Percentiles rank a stretch among this genome's conserved stretches.
phyloP scores from a whole-genome alignment of 1,284 basidiomycete species.

The Ustilago nuda region DNA sequence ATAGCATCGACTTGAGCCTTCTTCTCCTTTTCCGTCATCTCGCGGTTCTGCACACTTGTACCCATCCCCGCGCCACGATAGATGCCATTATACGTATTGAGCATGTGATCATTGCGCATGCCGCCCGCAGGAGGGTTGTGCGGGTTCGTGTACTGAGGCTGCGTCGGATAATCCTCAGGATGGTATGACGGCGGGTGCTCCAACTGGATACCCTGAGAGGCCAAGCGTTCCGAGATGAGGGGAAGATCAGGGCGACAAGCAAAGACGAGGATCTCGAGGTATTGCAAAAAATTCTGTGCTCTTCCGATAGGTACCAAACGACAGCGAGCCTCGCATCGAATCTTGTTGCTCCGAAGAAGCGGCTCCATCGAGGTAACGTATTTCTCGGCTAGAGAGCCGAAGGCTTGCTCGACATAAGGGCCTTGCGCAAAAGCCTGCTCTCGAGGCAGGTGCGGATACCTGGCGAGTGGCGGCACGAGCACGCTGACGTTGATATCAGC shows the following conservation, averaged over 20 bases:
- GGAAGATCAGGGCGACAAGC: slow-evolving; percentile 90
- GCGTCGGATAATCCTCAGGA: slow-evolving; percentile 74
- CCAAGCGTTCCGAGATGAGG: slow-evolving; percentile 81
- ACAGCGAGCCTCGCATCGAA: slow-evolving; percentile 56
- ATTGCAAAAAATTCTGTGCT: slow-evolving; percentile 73
- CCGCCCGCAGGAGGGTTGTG: slow-evolving; percentile 71
- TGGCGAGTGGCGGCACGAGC: slow-evolving; percentile 34
- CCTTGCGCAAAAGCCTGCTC: slow-evolving; percentile 19
- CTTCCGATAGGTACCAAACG: slow-evolving; percentile 40
- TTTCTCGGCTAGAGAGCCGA: slow-evolving; percentile 56
- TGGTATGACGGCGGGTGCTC: slow-evolving; percentile 79
- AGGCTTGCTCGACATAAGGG: slow-evolving; percentile 18
- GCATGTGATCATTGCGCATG: slow-evolving; percentile 32
- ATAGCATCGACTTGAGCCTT: slow-evolving; percentile 92
- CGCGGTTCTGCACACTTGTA: slow-evolving; percentile 47
- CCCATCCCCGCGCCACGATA: slow-evolving; percentile 42
- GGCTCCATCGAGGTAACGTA: slow-evolving; percentile 45
- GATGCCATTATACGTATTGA: slow-evolving; percentile 70
- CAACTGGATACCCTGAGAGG: slow-evolving; percentile 78
- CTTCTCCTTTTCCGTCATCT: slow-evolving; percentile 80
- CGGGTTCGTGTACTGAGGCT: slow-evolving; percentile 83
- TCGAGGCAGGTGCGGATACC: slow-evolving; percentile 20
- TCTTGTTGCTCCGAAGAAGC: slow-evolving; percentile 36
- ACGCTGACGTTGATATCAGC: slow-evolving; percentile 54
- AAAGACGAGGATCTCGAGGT: slow-evolving; percentile 87